Evolutionary conservation across 192 early-diverging fungal genomes (phyloP), one percentile per base, ranked within the genome.

Genomic region (Coemansia erecta): DNA sequence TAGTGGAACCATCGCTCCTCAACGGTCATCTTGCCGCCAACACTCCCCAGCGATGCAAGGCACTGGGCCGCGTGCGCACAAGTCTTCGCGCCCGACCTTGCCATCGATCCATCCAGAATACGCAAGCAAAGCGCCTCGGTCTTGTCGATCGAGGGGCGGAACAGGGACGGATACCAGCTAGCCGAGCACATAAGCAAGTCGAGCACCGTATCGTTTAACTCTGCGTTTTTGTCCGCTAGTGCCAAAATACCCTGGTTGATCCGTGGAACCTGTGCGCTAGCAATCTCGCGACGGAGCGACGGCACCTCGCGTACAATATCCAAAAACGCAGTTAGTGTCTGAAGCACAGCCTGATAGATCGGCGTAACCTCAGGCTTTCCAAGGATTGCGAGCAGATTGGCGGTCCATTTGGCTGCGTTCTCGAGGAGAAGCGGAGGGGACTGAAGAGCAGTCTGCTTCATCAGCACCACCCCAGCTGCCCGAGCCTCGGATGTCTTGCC

Each of bases 1-100:
- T 48, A 54, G 51, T 71, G 52, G 60, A 72, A 80, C 78, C 78
- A 80, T 31, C 68, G 72, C 40, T 80, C 78, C 35, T 73, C 78
- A 14, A 57, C 53, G 8, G 72, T 40, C 35, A 54, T 21, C 26
- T 72, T 75, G n/a, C 78, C 78, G 17, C 78, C 73, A 22, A 57
- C 72, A 44, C 58, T 17, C 4, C 41, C 23, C 7, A 56, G 40
- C 21, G 54, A 41, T 19, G 54, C 39, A 19, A 56, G 41, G 19
- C 54, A 60, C 45, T 40, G 56, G 31, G 66, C 64, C 2, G 63
- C 67, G n/a, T 23, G 53, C 28, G 47, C 51, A 40, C 61, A 65
- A 5, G 53, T 56, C 0, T 53, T 47, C 0, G 58, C 43, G 4
- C 37, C 18, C 3, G 53, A 14, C 6, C 59, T 55, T 8, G 50